A percentile compares a stretch with the other conserved stretches of the same genome.
Evolutionary conservation across 495 filamentous ascomycete species (phyloP).

Genomic region (Penicillium paradoxum): DNA sequence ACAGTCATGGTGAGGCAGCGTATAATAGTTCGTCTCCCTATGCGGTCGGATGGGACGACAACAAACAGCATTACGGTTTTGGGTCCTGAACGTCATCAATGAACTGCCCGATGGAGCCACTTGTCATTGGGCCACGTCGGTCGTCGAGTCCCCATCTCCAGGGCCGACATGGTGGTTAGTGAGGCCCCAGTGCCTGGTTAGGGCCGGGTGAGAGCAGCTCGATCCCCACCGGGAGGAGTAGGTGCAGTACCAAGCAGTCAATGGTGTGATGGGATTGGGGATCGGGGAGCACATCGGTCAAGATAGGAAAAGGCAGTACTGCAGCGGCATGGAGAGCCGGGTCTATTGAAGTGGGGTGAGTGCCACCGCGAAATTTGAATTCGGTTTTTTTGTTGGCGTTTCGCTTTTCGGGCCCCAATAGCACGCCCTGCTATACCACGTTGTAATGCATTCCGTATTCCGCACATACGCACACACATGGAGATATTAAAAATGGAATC

Average conservation of each 20-base stretch:
- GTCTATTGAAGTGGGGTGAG: constrained; percentile 19
- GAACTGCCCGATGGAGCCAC: constrained; percentile 31
- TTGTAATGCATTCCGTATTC: neutral
- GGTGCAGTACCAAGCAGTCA: constrained; percentile 20
- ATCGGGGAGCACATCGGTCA: constrained; percentile 10
- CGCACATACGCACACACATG: constrained; percentile 3
- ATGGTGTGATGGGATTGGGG: constrained; percentile 19
- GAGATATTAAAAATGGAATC: neutral
- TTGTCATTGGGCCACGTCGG: constrained; percentile 44
- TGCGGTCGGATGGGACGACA: constrained; percentile 29
- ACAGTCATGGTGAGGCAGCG: constrained; percentile 37
- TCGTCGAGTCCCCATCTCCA: constrained; percentile 17
- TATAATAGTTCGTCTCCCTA: constrained; percentile 35
- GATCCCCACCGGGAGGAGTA: constrained; percentile 22
- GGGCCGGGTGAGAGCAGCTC: constrained; percentile 28
- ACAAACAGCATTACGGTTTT: constrained; percentile 25
- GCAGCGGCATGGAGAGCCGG: constrained; percentile 22
- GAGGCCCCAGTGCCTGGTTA: constrained; percentile 26
- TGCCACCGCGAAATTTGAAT: constrained; percentile 16
- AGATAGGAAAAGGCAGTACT: constrained; percentile 22
- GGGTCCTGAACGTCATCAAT: constrained; percentile 35
- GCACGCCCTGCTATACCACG: neutral
- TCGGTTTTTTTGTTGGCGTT: constrained; percentile 3
- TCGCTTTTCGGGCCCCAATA: neutral
- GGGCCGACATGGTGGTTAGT: constrained; percentile 19